Evolutionary conservation across 192 early-diverging fungal species (phyloP), one percentile per base, ranked within the genome.

Genomic region (Podila clonocystis): DNA sequence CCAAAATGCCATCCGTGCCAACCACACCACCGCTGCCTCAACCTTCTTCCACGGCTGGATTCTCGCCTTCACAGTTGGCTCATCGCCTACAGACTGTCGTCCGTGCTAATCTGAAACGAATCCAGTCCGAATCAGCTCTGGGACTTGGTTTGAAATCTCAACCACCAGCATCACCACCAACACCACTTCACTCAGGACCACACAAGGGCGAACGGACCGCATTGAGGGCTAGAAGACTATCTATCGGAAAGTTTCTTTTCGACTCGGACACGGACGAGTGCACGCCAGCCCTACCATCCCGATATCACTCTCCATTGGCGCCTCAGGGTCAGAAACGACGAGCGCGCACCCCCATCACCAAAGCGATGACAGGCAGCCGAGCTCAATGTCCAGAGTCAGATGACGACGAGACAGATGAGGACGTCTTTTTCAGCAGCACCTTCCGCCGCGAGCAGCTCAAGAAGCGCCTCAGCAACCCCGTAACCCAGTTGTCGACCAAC

Each of bases 361-460:
- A 26, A 15, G 29, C 48, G 4, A 71, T 64, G 24, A 34, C 50
- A 60, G 33, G 45, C 1, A 34, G 22, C 34, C 38, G 20, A 17
- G 52, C 11, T 2, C 52, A 12, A 24, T 55, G 13, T 12, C n/a
- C 59, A 19, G 59, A 30, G 12, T 30, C 26, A 3, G 74, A 80
- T 26, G 70, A 67, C 9, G 77, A 80, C 34, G 77, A 72, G 58
- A 80, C 77, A 15, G 77, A 80, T 36, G 77, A 80, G 19, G 77
- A 80, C 36, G 70, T 72, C 28, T 80, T 73, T 59, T 55, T 55
- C 24, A 55, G 55, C 24, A 26, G 24, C 62, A 22, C n/a, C 13
- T 64, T 45, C 48, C 48, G 52, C 17, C 58, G 59, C 8, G 48
- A 70, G 30, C 63, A 68, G 34, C 41, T 58, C 22, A 38, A 64